Evolutionary conservation across 805 yeast species (phyloP).

Genomic region (Pichia thaimueangensis): DNA sequence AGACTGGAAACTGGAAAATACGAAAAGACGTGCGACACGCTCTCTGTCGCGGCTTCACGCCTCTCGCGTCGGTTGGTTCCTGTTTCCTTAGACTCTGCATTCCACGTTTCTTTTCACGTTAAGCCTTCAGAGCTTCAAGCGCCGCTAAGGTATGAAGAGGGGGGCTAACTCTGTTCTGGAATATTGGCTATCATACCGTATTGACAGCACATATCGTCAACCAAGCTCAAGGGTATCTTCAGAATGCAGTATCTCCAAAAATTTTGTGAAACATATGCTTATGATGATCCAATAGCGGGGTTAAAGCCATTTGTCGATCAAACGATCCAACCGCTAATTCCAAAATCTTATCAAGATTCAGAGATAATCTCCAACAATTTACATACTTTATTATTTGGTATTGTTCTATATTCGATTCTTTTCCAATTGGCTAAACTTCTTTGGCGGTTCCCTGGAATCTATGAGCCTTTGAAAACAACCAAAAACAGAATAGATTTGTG

Average conservation of each 20-base stretch:
- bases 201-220: too few relatives aligned
- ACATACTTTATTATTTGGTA: conserved; percentile 18
- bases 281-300: conserved; percentile 21
- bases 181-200: too few relatives aligned
- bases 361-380: conserved; percentile 16
- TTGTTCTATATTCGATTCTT: conserved; percentile 17
- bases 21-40: too few relatives aligned
- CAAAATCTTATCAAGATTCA: conserved; percentile 2
- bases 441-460: conserved; percentile 13
- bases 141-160: too few relatives aligned
- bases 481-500: conserved; percentile 26
- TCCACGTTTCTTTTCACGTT: too few relatives aligned
- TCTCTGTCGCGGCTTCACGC: too few relatives aligned
- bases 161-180: too few relatives aligned
- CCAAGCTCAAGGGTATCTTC: too few relatives aligned
- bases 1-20: too few relatives aligned
- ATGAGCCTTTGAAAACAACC: conserved; percentile 12
- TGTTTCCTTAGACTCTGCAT: too few relatives aligned
- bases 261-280: conserved; percentile 15
- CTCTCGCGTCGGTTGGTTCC: too few relatives aligned
- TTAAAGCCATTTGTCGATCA: conserved; percentile 17
- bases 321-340: conserved; percentile 20
- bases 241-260: conserved; percentile 4
- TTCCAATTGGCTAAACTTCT: conserved; percentile 15
- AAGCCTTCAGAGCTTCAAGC: too few relatives aligned